Base-by-base conservation (phyloP, 179 eudicot species). In the Beta lomatogona region DNA sequence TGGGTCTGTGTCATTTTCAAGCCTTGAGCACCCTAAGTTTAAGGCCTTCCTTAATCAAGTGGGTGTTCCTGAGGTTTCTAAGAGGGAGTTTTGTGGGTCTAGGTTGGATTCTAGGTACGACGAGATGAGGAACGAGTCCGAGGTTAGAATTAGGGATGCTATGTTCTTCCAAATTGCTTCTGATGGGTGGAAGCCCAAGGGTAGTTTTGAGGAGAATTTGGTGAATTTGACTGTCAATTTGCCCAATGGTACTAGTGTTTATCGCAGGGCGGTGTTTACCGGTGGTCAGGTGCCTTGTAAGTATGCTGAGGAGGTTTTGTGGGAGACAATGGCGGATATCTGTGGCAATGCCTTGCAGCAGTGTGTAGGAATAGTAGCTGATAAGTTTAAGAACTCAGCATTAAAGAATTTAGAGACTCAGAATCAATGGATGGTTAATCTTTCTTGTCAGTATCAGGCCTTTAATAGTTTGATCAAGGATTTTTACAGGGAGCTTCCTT, bases 351-450 rank as follows among this genome's bases (percentile, higher is more conserved):
- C 50, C 21, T 81, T 93, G 80, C 90, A 88, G 28, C 88, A 86
- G 66, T 94, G 98, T 85, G 96, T 88, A 13, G 97, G 98, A 36
- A 88, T 94, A 69, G 94, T 94, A 58, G 76, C 97, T 13, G 98
- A 94, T 81, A 94, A 84, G 89, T 95, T 93, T 81, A 95, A 88
- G 82, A 81, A 79, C 71, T 84, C 86, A 44, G 97, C 94, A 4
- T 86, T 94, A 85, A 90, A 85, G 90, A 90, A 89, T 81, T 83
- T 94, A 76, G 98, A 94, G 88, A 73, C 72, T 75, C 93, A 88
- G 80, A 87, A 92, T 85, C 93, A 85, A 10, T 94, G 97, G 96
- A 93, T 93, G 98, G 88, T 94, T 55, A 94, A 94, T 58, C 82
- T 93, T 28, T 83, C 86, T 48, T 94, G 98, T 80, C 98, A 93